Conservation (phyloP, 208 protist genomes). For the Angomonas ambiguus region DNA sequence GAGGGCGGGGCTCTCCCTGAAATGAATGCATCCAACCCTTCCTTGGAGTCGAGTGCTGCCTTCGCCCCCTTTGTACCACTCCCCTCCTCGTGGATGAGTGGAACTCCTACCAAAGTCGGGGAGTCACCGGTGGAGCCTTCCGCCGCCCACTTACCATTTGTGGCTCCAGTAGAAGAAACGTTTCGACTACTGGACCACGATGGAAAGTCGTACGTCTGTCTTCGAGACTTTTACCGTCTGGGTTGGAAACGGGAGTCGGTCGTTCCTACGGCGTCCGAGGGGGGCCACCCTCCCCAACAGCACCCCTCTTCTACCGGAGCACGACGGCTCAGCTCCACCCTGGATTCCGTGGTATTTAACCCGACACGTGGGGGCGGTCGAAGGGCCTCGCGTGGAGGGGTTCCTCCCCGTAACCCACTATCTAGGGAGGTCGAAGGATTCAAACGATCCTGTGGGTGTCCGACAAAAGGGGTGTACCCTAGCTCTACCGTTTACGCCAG, state of each 20-base stretch:
- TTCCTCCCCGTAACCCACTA: background rate
- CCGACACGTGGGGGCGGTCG: too few species aligned
- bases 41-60: background rate
- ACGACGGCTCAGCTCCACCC: background rate
- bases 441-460: background rate
- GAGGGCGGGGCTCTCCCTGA: too few species aligned
- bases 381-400: background rate
- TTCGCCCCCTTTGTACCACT: background rate
- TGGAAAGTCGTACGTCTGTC: background rate
- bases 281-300: background rate
- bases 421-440: background rate
- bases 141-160: background rate
- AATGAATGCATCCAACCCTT: background rate
- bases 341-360: background rate
- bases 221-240: background rate
- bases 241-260: too few species aligned
- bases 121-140: too few species aligned
- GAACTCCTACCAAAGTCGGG: background rate
- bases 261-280: background rate
- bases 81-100: too few species aligned
- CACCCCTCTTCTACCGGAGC: background rate
- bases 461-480: background rate
- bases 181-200: background rate
- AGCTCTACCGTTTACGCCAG: background rate
- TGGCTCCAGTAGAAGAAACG: background rate